phyloP scores from a whole-genome alignment of 495 filamentous ascomycete species.

The Thozetella sp. region DNA sequence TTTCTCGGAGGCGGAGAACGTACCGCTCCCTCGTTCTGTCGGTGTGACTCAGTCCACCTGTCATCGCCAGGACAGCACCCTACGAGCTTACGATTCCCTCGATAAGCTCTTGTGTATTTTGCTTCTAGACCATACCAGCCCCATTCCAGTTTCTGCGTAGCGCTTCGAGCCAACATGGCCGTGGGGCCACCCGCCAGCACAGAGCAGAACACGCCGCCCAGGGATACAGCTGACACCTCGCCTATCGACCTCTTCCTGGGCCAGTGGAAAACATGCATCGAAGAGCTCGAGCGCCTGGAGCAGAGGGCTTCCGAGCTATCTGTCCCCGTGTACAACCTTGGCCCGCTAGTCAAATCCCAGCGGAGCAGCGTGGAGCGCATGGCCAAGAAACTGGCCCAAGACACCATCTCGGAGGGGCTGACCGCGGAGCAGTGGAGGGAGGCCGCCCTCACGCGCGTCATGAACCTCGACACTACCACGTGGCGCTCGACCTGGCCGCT shows the following conservation, averaged over 20 bases:
- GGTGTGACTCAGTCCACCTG: no score
- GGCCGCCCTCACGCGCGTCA: conserved; percentile 14
- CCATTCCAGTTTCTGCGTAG: no score
- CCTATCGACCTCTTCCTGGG: conserved; percentile 16
- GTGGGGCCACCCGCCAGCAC: no score
- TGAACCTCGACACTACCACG: conserved; percentile 25
- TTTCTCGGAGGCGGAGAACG: no score
- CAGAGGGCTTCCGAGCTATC: conserved; percentile 9
- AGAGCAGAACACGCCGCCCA: no score
- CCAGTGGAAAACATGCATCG: conserved; percentile 24
- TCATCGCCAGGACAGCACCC: no score
- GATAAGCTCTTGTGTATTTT: no score
- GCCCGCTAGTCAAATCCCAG: conserved; percentile 23
- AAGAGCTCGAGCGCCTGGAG: conserved; percentile 22
- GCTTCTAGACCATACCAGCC: no score
- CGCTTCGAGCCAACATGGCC: no score
- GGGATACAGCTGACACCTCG: no score
- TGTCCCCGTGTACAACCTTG: conserved; percentile 19
- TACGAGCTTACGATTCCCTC: no score
- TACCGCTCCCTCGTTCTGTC: no score
- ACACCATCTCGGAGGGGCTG: not conserved
- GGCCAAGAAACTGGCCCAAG: conserved; percentile 13
- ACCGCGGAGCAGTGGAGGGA: not conserved
- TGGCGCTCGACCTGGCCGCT: conserved; percentile 28
- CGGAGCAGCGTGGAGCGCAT: conserved; percentile 25